Evolutionary conservation across 495 filamentous ascomycete genomes (phyloP), one percentile per base, ranked within the genome.

Genomic region (Hyaloscypha finlandica): DNA sequence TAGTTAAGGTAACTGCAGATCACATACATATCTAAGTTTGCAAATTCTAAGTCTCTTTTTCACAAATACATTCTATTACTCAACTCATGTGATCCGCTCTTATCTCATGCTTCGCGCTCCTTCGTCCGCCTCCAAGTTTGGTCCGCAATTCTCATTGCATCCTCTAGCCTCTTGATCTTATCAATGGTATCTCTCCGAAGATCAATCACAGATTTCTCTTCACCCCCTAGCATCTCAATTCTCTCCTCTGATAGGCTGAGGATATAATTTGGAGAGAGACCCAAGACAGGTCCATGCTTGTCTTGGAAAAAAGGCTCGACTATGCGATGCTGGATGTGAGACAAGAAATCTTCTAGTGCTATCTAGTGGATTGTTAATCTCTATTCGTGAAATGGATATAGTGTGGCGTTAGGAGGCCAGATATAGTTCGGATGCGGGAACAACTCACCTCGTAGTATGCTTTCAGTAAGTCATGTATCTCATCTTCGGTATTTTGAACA

Each of bases 391-490:
- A 2, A 53, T 12, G 8, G 19, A 16, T 56, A 16, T 39, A 29
- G 3, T 19, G 31, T 14, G 31, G 39, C 16, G 25, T n/a, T 25
- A 25, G 25, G 25, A 25, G 25, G 25, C 25, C 25, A 25, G 25
- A 25, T 25, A 25, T 25, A 25, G 25, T 25, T 25, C 25, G 25
- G 25, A 25, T 1, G 25, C 25, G 25, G 52, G 62, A 14, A 12
- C 3, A 58, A 25, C 11, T 51, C 37, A 65, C 62, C 14, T 66
- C 67, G 25, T 72, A 74, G 31, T 71, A 73, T 22, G 73, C 64
- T 51, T 71, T 73, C 22, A 74, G 37, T 16, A 68, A 62, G 52
- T 74, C 73, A 53, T 74, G 73, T 11, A 74, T 68, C 32, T 73
- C 73, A 48, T 74, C 60, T 30, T 68, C 71, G 9, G 67, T 56